Conservation (phyloP, 208 protist genomes). For the Spongospora subterranea region DNA sequence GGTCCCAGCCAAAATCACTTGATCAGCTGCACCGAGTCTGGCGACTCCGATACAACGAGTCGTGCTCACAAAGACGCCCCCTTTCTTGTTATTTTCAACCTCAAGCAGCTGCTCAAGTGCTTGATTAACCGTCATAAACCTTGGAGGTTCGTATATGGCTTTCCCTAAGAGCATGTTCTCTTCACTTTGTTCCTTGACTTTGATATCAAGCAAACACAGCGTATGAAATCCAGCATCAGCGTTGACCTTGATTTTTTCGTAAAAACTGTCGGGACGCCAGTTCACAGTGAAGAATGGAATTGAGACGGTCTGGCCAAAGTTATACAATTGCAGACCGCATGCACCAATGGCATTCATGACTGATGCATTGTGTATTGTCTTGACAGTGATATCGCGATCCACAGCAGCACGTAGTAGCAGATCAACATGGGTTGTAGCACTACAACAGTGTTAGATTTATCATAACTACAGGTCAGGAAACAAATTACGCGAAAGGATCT, state of each 20-base stretch:
- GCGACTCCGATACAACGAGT: conserved; percentile 91
- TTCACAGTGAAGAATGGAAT: conserved; percentile 95
- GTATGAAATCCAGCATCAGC: conserved; percentile 90
- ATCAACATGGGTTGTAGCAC: conserved; percentile 98
- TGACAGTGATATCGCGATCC: conserved; percentile 72
- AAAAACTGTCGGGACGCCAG: conserved; percentile 95
- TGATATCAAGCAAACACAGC: conserved; percentile 97
- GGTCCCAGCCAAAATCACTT: conserved; percentile 88
- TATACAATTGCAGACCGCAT: conserved; percentile 94
- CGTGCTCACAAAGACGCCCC: conserved; percentile 76
- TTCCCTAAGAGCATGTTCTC: conserved; percentile 89
- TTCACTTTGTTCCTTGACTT: conserved; percentile 92
- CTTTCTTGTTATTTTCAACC: conserved; percentile 68
- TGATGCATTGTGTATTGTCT: conserved; percentile 97
- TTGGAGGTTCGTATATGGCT: conserved; percentile 94
- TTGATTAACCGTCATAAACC: conserved; percentile 97
- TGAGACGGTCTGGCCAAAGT: conserved; percentile 94
- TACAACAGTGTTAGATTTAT: conserved; percentile 63
- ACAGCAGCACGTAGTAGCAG: conserved; percentile 91
- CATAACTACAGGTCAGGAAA: background rate
- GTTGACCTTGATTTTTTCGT: conserved; percentile 92
- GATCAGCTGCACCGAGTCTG: conserved; percentile 88
- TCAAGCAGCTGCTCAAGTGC: conserved; percentile 92
- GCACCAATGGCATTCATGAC: conserved; percentile 98
- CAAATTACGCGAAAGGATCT: conserved; percentile 89